Percentiles rank a stretch among this genome's conserved stretches.
Evolutionary conservation across 2,329 filamentous ascomycete genomes (phyloP).

Genomic region (Ophiostoma sp.): DNA sequence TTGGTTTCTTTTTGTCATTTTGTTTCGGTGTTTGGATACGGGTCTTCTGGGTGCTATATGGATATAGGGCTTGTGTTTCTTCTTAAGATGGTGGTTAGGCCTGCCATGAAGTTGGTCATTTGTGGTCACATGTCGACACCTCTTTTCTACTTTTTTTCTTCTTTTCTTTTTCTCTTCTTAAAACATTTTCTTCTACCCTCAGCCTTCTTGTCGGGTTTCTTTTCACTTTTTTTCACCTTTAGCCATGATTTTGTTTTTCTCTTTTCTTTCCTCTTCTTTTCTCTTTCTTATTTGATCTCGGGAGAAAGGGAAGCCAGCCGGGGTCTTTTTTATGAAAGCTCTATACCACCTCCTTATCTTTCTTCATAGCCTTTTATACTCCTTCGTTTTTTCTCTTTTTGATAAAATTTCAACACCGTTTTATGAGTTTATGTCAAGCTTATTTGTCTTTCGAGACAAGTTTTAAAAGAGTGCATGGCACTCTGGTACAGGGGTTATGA

Average conservation of each 20-base stretch:
- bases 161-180: no score
- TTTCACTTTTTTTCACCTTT: not conserved
- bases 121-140: not conserved
- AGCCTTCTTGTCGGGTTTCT: constrained; percentile 5
- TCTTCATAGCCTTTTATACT: not conserved
- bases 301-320: not conserved
- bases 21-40: not conserved
- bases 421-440: not conserved
- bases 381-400: not conserved
- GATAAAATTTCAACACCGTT: not conserved
- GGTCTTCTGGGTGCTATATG: not conserved
- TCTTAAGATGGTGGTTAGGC: not conserved
- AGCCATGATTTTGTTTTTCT: not conserved
- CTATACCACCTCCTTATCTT: not conserved
- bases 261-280: not conserved
- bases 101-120: not conserved
- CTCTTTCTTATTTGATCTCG: not conserved
- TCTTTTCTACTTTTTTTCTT: not conserved
- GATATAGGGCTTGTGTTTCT: not conserved
- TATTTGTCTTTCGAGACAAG: not conserved
- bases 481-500: no score
- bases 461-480: not conserved
- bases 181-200: not conserved
- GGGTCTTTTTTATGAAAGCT: constrained; percentile 12
- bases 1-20: not conserved